phyloP scores from a whole-genome alignment of 2,329 filamentous ascomycete genomes.

The Tolypocladium paradoxum region DNA sequence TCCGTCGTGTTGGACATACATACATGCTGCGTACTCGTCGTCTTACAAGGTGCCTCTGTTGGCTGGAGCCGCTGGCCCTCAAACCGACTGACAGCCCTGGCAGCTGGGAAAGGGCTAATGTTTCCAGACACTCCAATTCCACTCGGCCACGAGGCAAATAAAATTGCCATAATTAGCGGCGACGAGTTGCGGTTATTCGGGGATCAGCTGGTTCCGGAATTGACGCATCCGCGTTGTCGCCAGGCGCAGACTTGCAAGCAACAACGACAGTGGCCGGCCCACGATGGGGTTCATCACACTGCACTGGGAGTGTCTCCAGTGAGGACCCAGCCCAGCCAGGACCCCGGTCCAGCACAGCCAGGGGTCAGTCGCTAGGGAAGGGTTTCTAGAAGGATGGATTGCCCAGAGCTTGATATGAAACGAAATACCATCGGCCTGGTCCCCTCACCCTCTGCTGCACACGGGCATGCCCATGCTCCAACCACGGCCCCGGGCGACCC shows the following conservation, averaged over 20 bases:
- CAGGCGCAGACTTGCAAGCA: neutral
- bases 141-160: too few species aligned
- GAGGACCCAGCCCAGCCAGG: neutral
- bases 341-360: neutral
- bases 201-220: neutral
- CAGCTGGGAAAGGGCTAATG: neutral
- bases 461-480: neutral
- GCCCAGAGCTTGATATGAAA: neutral
- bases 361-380: neutral
- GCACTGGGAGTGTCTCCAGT: neutral
- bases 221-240: neutral
- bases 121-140: neutral
- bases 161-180: too few species aligned
- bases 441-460: neutral
- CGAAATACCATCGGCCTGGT: neutral
- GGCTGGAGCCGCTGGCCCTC: neutral
- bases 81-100: neutral
- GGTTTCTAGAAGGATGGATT: neutral
- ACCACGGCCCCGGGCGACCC: constrained; percentile 5
- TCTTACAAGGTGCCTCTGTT: neutral
- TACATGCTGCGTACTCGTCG: neutral
- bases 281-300: too few species aligned
- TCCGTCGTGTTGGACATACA: neutral
- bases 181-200: too few species aligned
- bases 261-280: neutral